Conservation (phyloP, 2,329 filamentous ascomycete genomes). For the Zymoseptoria tritici region DNA sequence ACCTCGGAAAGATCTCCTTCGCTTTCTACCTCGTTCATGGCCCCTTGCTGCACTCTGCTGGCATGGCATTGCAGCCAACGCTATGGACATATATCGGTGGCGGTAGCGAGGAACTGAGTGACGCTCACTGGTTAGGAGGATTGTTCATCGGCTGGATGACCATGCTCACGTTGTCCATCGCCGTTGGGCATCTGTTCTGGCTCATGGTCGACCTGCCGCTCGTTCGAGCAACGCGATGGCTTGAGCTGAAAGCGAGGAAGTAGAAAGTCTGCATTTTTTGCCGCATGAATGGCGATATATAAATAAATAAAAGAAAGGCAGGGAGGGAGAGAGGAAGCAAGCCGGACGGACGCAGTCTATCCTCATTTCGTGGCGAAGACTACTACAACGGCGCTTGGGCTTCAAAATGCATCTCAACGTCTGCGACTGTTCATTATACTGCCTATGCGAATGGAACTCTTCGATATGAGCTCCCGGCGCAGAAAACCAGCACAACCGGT, state of each 20-base stretch:
- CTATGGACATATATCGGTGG: slow-evolving; percentile 4
- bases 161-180: slow-evolving; percentile 6
- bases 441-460: no score
- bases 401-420: no score
- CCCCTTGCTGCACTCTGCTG: slow-evolving; percentile 8
- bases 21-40: slow-evolving; percentile 14
- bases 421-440: no score
- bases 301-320: no score
- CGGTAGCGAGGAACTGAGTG: not conserved
- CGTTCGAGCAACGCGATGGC: slow-evolving; percentile 4
- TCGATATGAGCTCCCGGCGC: no score
- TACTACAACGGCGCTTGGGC: no score
- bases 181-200: slow-evolving; percentile 7
- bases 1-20: slow-evolving; percentile 11
- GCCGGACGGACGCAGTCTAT: no score
- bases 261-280: not conserved
- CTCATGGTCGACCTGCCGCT: slow-evolving; percentile 8
- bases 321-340: no score
- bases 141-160: slow-evolving; percentile 7
- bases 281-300: no score
- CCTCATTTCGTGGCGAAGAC: no score
- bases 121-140: slow-evolving; percentile 1
- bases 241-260: slow-evolving; percentile 3
- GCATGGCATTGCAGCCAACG: slow-evolving; percentile 10
- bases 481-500: no score